These are phyloP conservation scores for Massarina eburnea DNA, from an alignment of 2,329 filamentous ascomycete genomes.

Conservation along the genomic window DNA sequence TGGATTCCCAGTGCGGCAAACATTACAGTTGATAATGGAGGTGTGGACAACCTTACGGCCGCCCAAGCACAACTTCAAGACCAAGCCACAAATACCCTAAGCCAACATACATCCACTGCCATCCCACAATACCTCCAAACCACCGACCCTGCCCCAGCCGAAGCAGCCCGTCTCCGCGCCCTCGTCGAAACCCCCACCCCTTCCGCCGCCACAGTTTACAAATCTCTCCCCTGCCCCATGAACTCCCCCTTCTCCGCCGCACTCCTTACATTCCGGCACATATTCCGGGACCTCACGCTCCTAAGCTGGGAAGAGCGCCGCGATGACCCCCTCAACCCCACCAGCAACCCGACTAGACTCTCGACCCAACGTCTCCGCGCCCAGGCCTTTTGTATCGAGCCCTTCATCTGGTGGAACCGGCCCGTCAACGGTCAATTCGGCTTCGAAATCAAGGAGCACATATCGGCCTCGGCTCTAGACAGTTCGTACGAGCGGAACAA, in stretches of 20 bases:
- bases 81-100: not conserved
- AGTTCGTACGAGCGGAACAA: constrained; percentile 13
- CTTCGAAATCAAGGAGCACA: not conserved
- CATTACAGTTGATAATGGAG: not conserved
- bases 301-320: constrained; percentile 47
- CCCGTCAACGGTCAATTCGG: constrained; percentile 8
- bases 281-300: constrained; percentile 45
- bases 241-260: constrained; percentile 37
- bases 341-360: constrained; percentile 8
- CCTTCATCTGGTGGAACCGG: constrained; percentile 27
- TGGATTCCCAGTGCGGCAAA: constrained; percentile 18
- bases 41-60: no score
- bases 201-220: constrained; percentile 13
- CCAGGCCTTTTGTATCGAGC: constrained; percentile 17
- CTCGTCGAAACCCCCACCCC: constrained; percentile 10
- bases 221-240: constrained; percentile 29
- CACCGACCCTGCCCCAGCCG: not conserved
- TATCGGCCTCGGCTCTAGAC: constrained; percentile 1
- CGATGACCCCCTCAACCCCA: not conserved
- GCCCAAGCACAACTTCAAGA: not conserved
- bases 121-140: not conserved
- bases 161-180: constrained; percentile 15
- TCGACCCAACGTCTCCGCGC: constrained; percentile 23
- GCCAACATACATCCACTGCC: not conserved
- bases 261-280: constrained; percentile 40